These are phyloP conservation scores for Mariannaea elegans DNA, from an alignment of 2,329 filamentous ascomycete genomes.

Conservation along the genomic window DNA sequence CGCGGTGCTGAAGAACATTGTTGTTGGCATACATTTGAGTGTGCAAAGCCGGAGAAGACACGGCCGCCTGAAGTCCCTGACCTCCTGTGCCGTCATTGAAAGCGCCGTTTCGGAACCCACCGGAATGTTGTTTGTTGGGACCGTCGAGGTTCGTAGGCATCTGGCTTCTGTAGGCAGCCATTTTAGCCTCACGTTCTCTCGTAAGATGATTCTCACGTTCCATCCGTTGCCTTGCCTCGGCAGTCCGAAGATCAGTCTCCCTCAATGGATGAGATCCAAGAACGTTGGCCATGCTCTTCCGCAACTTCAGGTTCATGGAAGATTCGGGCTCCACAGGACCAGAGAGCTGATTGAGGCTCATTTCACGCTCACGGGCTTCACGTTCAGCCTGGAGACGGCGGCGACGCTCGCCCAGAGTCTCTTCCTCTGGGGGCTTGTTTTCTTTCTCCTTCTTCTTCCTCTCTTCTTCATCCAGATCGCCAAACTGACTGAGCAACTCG, in stretches of 20 bases:
- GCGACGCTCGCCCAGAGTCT: slow-evolving; percentile 81
- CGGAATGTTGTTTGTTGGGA: slow-evolving; percentile 44
- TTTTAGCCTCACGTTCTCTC: slow-evolving; percentile 56
- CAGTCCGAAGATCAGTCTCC: slow-evolving; percentile 51
- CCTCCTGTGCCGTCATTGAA: slow-evolving; percentile 64
- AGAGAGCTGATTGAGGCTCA: slow-evolving; percentile 48
- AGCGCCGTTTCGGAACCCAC: slow-evolving; percentile 61
- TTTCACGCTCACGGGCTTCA: slow-evolving; percentile 69
- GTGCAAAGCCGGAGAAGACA: slow-evolving; percentile 41
- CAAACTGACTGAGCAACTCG: slow-evolving; percentile 74
- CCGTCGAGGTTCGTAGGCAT: slow-evolving; percentile 55
- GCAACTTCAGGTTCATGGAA: slow-evolving; percentile 38
- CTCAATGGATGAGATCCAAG: slow-evolving; percentile 54
- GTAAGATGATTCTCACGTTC: slow-evolving; percentile 52
- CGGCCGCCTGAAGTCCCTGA: slow-evolving; percentile 33
- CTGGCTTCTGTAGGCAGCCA: slow-evolving; percentile 58
- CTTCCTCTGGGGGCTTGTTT: slow-evolving; percentile 65
- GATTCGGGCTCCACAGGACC: slow-evolving; percentile 22
- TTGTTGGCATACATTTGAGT: slow-evolving; percentile 36
- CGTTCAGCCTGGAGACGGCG: slow-evolving; percentile 75
- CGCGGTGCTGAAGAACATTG: slow-evolving; percentile 36
- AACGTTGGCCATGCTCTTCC: slow-evolving; percentile 69
- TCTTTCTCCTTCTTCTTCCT: slow-evolving; percentile 54
- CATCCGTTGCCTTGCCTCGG: slow-evolving; percentile 52
- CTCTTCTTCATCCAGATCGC: slow-evolving; percentile 56